Base-by-base conservation (phyloP, 805 yeast genomes). In the Lipomyces kockii region DNA sequence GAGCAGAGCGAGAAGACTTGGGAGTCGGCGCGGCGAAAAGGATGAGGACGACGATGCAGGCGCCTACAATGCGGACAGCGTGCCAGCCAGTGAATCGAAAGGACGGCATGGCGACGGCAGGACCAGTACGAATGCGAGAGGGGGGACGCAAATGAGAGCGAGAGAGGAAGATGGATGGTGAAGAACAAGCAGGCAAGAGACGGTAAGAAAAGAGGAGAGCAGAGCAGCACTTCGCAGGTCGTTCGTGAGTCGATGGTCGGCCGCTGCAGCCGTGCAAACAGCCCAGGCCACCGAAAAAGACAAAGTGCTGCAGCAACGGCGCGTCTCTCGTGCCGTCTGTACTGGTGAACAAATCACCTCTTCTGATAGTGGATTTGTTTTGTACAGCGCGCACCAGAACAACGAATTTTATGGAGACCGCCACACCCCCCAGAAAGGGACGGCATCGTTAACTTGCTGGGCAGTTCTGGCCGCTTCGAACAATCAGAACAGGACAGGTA, bases 31-130 rank as follows among this genome's bases (percentile, higher is more conserved):
- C 58, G 32, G 59, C 17, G 25, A 60, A 56, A 4, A 61, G 61
- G 2, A 57, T 39, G 60, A 63, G 46, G 49, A 63, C 60, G 60
- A 66, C 37, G 37, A 56, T 37, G 56, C 63, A 53, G 54, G 60
- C 62, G 62, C 34, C 35, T 49, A 60, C n/a, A 35, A 61, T 61
- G 54, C 52, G 62, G 53, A 35, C 60, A 56, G 53, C 46, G 53
- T 60, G 62, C 49, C 60, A 52, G 22, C 27, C 51, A 20, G 56
- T 9, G 60, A 63, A 57, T 35, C 39, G 43, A 32, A 43, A 58
- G 61, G 53, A 58, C 11, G 56, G 34, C 35, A 14, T 20, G 43
- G 22, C 20, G 59, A 37, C 57, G 22, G 8, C 22, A 43, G 49
- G 49, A 43, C 20, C 49, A 43, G 49, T 6, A 43, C 22, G 11